phyloP scores from a whole-genome alignment of 345 rosid species.

The Toxicodendron radicans region DNA sequence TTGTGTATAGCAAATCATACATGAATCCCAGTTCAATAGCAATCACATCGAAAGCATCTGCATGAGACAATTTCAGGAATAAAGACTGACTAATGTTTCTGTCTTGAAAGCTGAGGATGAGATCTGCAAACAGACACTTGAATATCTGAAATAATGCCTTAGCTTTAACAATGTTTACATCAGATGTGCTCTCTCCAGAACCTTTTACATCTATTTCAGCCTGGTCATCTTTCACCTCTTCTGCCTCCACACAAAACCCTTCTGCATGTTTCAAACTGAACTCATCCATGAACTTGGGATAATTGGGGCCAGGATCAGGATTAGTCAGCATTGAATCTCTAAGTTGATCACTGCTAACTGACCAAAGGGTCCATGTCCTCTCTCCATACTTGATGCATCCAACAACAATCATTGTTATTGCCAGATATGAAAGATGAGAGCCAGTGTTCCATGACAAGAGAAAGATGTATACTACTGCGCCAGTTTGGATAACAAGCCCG shows the following conservation, averaged over 20 bases:
- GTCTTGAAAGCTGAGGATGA: constrained; percentile 31
- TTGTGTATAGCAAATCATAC: constrained; percentile 33
- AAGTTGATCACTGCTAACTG: constrained; percentile 23
- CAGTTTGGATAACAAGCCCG: neutral
- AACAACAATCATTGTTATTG: constrained; percentile 24
- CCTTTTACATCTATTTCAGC: neutral
- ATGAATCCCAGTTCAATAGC: constrained; percentile 38
- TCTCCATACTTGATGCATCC: constrained; percentile 26
- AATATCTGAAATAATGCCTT: neutral
- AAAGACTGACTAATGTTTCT: constrained; percentile 13
- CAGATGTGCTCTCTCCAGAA: neutral
- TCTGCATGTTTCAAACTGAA: constrained; percentile 1
- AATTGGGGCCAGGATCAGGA: constrained; percentile 18
- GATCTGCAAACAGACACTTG: constrained; percentile 30
- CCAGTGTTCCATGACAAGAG: constrained; percentile 2
- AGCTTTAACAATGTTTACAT: neutral
- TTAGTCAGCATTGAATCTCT: constrained; percentile 15
- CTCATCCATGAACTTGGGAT: constrained; percentile 9
- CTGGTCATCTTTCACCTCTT: neutral
- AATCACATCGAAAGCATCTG: constrained; percentile 27
- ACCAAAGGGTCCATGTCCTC: constrained; percentile 20
- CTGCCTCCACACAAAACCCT: neutral
- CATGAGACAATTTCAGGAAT: neutral
- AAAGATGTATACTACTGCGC: neutral
- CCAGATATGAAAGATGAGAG: constrained; percentile 12